phyloP scores from a whole-genome alignment of 176 grass and related monocot species.

The Chloris gayana region DNA sequence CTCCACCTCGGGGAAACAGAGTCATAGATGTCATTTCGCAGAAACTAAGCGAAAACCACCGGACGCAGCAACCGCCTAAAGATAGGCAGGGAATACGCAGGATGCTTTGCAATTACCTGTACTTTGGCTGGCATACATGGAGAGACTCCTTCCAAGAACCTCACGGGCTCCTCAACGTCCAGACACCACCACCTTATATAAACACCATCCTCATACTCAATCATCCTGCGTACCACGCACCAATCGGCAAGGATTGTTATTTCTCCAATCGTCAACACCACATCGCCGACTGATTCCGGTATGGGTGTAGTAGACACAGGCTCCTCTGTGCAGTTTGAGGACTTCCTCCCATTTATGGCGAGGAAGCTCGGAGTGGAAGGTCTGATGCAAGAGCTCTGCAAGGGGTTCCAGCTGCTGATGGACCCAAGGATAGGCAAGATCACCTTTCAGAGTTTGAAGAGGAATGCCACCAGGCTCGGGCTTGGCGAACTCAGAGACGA shows the following conservation, averaged over 20 bases:
- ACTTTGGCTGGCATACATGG: conserved; percentile 45
- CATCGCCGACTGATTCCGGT: not conserved
- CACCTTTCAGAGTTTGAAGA: conserved; percentile 82
- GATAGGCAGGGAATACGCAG: not conserved
- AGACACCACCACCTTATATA: conserved; percentile 35
- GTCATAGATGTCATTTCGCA: conserved; percentile 54
- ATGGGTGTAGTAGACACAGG: conserved; percentile 20
- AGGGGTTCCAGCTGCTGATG: conserved; percentile 91
- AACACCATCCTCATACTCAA: conserved; percentile 15
- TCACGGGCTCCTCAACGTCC: conserved; percentile 29
- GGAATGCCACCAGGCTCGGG: conserved; percentile 55
- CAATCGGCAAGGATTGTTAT: not conserved
- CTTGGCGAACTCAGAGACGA: conserved; percentile 53
- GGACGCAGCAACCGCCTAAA: conserved; percentile 43
- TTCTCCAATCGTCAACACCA: not conserved
- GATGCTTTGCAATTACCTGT: conserved; percentile 47
- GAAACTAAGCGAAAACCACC: conserved; percentile 52
- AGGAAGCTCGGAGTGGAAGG: conserved; percentile 73
- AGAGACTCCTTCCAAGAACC: conserved; percentile 56
- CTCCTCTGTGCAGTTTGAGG: conserved; percentile 55
- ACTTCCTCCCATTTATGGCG: conserved; percentile 80
- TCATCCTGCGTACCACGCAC: not conserved
- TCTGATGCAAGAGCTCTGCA: conserved; percentile 88
- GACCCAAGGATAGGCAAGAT: conserved; percentile 62
- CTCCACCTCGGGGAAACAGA: not conserved